A percentile compares a stretch with the other conserved stretches of the same genome.
phyloP scores from a whole-genome alignment of 1,284 basidiomycete species.

The Heimioporus retisporus region DNA sequence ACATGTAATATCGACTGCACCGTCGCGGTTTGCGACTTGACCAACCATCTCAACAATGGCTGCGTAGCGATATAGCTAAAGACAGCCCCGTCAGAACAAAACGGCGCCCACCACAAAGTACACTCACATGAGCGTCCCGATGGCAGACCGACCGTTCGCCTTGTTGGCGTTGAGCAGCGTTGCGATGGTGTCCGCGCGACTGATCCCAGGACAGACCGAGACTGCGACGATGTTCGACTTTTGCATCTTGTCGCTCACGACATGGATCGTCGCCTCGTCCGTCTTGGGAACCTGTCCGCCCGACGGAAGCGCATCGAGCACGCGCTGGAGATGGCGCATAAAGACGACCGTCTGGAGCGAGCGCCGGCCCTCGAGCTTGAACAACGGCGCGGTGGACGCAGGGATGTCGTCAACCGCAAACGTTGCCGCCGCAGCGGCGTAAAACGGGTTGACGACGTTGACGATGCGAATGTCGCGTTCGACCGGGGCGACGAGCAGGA shows the following conservation, averaged over 20 bases:
- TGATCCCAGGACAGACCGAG: slow-evolving; percentile 79
- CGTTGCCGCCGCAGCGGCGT: no score
- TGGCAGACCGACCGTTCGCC: slow-evolving; percentile 45
- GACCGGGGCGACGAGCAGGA: slow-evolving; percentile 76
- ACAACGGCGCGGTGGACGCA: no score
- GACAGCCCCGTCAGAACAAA: background rate
- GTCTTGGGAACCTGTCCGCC: slow-evolving; percentile 66
- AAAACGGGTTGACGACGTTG: slow-evolving; percentile 84
- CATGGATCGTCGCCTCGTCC: slow-evolving; percentile 54
- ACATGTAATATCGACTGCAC: slow-evolving; percentile 76
- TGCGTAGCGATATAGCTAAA: slow-evolving; percentile 68
- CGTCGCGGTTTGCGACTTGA: slow-evolving; percentile 68
- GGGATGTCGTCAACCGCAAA: no score
- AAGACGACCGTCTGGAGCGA: no score
- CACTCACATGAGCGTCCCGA: slow-evolving; percentile 57
- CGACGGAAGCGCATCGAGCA: slow-evolving; percentile 79
- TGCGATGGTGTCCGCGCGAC: slow-evolving; percentile 71
- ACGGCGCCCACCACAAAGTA: slow-evolving; percentile 20
- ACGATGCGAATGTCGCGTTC: slow-evolving; percentile 90
- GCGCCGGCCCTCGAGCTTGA: no score
- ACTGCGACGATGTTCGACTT: slow-evolving; percentile 80
- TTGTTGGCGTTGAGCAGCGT: slow-evolving; percentile 63
- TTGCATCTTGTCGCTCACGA: slow-evolving; percentile 60
- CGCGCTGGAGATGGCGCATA: slow-evolving; percentile 71
- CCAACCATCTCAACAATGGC: slow-evolving; percentile 67